These are phyloP conservation scores for Parietichytrium sp. DNA, from an alignment of 108 stramenopile genomes.

Conservation along the genomic window DNA sequence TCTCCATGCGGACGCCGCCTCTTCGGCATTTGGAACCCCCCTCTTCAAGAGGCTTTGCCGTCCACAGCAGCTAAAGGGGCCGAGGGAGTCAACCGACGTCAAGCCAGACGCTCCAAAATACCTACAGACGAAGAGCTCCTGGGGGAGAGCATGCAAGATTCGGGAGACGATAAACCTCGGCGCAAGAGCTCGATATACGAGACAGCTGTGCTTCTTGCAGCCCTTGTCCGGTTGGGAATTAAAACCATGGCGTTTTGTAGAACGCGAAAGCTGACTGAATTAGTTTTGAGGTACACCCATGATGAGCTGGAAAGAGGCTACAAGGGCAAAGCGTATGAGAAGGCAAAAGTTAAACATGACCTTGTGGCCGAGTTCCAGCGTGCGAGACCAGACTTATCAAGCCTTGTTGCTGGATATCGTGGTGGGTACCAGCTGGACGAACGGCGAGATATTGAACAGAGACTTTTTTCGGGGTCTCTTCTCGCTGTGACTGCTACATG, in stretches of 20 bases:
- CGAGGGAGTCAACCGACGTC: no score
- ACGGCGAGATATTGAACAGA: conserved; percentile 79
- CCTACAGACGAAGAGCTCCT: conserved; percentile 5
- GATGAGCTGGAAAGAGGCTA: conserved; percentile 49
- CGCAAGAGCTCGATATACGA: conserved; percentile 69
- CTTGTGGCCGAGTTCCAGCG: background rate
- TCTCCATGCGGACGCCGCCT: conserved; percentile 75
- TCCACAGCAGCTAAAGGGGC: background rate
- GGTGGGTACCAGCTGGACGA: conserved; percentile 85
- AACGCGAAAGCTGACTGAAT: conserved; percentile 84
- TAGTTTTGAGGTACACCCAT: conserved; percentile 57
- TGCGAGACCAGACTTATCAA: conserved; percentile 53
- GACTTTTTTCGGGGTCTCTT: conserved; percentile 77
- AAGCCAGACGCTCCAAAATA: no score
- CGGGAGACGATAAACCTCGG: background rate
- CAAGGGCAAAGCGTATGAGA: conserved; percentile 29
- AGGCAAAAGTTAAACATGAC: background rate
- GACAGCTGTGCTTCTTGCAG: conserved; percentile 80
- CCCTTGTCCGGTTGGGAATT: conserved; percentile 68
- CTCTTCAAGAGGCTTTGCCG: conserved; percentile 56
- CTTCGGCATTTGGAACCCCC: conserved; percentile 84
- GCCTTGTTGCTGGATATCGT: conserved; percentile 80
- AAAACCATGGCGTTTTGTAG: conserved; percentile 89
- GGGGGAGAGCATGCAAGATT: conserved; percentile 22
- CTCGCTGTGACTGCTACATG: conserved; percentile 83